These are phyloP conservation scores for Chiua virens DNA, from an alignment of 768 basidiomycete species.

Conservation along the genomic window DNA sequence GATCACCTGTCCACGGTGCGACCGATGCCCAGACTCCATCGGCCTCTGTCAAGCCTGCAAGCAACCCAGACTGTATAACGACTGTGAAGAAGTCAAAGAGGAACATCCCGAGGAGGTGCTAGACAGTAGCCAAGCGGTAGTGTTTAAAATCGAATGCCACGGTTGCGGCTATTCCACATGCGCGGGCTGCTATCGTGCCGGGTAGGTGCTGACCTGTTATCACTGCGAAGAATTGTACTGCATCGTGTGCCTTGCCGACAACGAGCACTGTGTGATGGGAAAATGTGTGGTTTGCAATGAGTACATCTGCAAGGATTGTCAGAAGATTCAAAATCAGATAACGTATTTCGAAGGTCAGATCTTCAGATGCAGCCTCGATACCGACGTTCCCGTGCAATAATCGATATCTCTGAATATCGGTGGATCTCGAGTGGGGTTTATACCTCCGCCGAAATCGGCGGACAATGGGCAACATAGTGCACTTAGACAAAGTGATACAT, in stretches of 20 bases:
- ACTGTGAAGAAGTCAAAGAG: slow-evolving; percentile 18
- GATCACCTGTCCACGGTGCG: slow-evolving; percentile 16
- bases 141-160: neutral
- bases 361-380: too few relatives aligned
- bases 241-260: neutral
- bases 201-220: neutral
- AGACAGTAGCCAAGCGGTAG: too few relatives aligned
- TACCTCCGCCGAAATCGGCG: too few relatives aligned
- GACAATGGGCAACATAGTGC: neutral
- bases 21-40: neutral
- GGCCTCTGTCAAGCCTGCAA: slow-evolving; percentile 9
- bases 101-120: neutral
- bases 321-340: too few relatives aligned
- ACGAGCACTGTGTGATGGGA: neutral
- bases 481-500: neutral
- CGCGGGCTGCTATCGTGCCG: neutral
- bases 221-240: slow-evolving; percentile 7
- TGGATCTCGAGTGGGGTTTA: too few relatives aligned
- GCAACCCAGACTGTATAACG: neutral
- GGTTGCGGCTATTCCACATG: slow-evolving; percentile 10
- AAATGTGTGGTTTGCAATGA: slow-evolving; percentile 1
- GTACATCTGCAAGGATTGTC: slow-evolving; percentile 1
- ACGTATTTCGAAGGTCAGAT: too few relatives aligned
- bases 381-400: too few relatives aligned
- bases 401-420: too few relatives aligned